Evolutionary conservation across 139 green algal genomes (phyloP).

Genomic region (Mesotaenium endlicherianum): DNA sequence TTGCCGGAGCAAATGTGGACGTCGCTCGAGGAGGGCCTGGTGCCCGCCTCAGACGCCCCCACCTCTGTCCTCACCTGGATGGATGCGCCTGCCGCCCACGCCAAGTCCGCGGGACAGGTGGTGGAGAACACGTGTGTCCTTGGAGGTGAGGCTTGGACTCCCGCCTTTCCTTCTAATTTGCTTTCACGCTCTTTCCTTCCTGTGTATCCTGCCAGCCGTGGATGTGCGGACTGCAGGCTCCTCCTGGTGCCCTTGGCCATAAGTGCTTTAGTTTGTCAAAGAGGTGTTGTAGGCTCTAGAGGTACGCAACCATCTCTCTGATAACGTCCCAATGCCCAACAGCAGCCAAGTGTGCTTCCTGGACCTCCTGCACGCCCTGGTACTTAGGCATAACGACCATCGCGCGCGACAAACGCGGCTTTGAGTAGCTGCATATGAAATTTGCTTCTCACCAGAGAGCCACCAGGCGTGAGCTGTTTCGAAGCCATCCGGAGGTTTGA

Average conservation of each 20-base stretch:
- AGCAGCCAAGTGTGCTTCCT: too few species aligned
- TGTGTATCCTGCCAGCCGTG: not conserved
- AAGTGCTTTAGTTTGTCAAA: too few species aligned
- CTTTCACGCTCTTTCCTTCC: not conserved
- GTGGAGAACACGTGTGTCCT: constrained; percentile 50
- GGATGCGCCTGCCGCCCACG: constrained; percentile 2
- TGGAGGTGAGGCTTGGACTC: constrained; percentile 51
- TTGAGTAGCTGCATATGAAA: too few species aligned
- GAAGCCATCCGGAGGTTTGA: too few species aligned
- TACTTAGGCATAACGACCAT: too few species aligned
- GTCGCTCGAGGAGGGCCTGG: constrained; percentile 44
- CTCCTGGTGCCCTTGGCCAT: not conserved
- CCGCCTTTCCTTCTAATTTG: not conserved
- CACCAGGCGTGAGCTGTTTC: too few species aligned
- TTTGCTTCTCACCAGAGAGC: too few species aligned
- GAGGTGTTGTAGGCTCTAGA: too few species aligned
- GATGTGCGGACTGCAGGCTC: not conserved
- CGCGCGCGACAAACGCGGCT: too few species aligned
- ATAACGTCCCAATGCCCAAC: too few species aligned
- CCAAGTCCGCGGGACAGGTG: not conserved
- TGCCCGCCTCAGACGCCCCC: constrained; percentile 10
- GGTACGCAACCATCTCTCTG: too few species aligned
- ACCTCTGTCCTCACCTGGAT: constrained; percentile 35
- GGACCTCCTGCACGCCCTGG: too few species aligned
- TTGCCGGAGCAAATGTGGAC: constrained; percentile 24